Evolutionary conservation across 164 flowering plant genomes (phyloP), one percentile per base, ranked within the genome.

Genomic region (Vitis rupestris): DNA sequence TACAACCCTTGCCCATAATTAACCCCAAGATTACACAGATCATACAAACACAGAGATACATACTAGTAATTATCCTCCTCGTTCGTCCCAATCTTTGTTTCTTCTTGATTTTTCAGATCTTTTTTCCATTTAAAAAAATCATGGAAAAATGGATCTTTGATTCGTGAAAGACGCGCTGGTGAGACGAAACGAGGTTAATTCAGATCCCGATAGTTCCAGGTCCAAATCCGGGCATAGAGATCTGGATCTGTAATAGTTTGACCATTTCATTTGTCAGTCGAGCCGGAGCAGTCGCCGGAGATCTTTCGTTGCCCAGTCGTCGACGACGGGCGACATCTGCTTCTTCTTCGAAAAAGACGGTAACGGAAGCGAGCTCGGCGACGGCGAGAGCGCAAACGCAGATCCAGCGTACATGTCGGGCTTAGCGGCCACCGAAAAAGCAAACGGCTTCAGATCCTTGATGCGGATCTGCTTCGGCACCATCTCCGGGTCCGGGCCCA

Each of bases 261-360:
- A 31, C 11, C 27, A 7, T 47, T 6, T 3, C 1, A 37, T 37
- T 47, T 48, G 9, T 73, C 70, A 71, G 15, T 82, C 85, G 50
- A 84, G 78, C 1, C 82, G 79, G 56, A 84, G 85, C 75, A 84
- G 64, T 1, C 87, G 85, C 63, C 82, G 71, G 57, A 84, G 80
- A 44, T 84, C 80, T 59, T 76, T 66, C 19, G 87, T 82, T 9
- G 87, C 87, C 10, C 79, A 82, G 66, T 82, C 83, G 57, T 77
- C 84, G 14, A 81, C 61, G 29, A 59, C 30, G 10, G 23, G 51
- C 50, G 63, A 48, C 2, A 64, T 62, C 68, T 69, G 74, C 52
- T 72, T 74, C 80, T 72, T 84, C 76, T 63, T 80, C 19, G 72
- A 74, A 63, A 84, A 79, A 19, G 87, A 83, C n/a, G 86, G 86